Conservation (phyloP, 305 asterid species). For the Fraxinus nigra region DNA sequence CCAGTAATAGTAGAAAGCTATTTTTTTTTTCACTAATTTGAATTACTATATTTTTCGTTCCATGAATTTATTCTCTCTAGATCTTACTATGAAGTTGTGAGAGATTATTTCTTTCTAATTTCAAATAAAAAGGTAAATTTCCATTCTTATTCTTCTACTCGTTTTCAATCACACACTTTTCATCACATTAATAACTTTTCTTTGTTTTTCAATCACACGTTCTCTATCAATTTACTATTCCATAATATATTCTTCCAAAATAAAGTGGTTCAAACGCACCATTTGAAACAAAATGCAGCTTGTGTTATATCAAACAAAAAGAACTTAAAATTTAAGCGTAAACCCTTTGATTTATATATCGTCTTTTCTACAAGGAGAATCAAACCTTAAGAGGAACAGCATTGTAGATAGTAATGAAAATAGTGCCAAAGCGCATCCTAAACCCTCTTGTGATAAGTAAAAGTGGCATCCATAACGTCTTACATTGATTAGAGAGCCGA, state of each 20-base stretch:
- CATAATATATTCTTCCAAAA: no score
- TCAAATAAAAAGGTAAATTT: neutral
- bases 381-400: neutral
- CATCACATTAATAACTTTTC: no score
- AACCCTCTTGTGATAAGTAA: neutral
- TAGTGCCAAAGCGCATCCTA: neutral
- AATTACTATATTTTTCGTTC: neutral
- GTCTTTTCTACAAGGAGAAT: neutral
- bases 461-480: neutral
- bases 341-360: neutral
- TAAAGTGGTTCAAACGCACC: no score
- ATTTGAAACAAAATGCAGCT: neutral
- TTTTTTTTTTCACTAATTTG: neutral
- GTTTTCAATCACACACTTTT: no score
- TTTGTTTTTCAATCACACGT: no score
- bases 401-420: neutral
- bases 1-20: neutral
- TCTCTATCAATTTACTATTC: no score
- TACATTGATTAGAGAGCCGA: neutral
- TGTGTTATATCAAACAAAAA: neutral
- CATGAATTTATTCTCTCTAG: neutral
- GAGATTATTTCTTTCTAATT: neutral
- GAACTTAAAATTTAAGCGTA: neutral
- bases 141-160: no score
- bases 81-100: neutral